phyloP scores from a whole-genome alignment of 495 filamentous ascomycete species.

The Hypoxylon lenormandii region DNA sequence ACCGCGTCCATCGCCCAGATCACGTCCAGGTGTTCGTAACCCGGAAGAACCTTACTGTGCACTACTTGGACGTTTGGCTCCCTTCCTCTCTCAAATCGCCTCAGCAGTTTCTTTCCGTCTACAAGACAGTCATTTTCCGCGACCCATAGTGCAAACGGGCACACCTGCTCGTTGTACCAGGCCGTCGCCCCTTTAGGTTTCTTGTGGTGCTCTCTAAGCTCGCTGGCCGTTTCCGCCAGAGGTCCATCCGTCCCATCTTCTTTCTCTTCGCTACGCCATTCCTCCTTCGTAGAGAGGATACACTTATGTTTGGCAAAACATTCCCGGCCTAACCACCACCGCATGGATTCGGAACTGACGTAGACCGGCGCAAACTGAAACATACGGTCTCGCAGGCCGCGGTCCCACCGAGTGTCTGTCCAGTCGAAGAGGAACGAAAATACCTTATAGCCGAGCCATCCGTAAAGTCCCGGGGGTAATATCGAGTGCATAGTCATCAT shows the following conservation, averaged over 20 bases:
- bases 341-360: slow-evolving; percentile 88
- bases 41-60: slow-evolving; percentile 83
- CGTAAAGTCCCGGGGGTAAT: slow-evolving; percentile 76
- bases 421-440: slow-evolving; percentile 93
- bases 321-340: slow-evolving; percentile 94
- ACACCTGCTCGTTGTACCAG: slow-evolving; percentile 84
- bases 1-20: slow-evolving; percentile 93
- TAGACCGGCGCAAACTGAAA: slow-evolving; percentile 94
- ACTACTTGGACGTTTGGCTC: slow-evolving; percentile 87
- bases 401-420: slow-evolving; percentile 88
- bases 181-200: slow-evolving; percentile 63
- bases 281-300: slow-evolving; percentile 82
- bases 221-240: slow-evolving; percentile 33
- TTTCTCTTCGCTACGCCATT: slow-evolving; percentile 71
- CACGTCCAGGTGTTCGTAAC: slow-evolving; percentile 95
- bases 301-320: slow-evolving; percentile 93
- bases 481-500: slow-evolving; percentile 86
- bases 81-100: slow-evolving; percentile 77
- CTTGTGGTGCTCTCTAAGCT: slow-evolving; percentile 38
- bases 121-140: slow-evolving; percentile 84
- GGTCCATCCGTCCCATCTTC: slow-evolving; percentile 63
- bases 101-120: slow-evolving; percentile 79
- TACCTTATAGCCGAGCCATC: slow-evolving; percentile 87
- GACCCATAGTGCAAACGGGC: slow-evolving; percentile 91
- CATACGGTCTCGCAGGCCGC: slow-evolving; percentile 79